A percentile compares a stretch with the other conserved stretches of the same genome.
phyloP scores from a whole-genome alignment of 805 yeast species.

The Metschnikowia gelsemii region DNA sequence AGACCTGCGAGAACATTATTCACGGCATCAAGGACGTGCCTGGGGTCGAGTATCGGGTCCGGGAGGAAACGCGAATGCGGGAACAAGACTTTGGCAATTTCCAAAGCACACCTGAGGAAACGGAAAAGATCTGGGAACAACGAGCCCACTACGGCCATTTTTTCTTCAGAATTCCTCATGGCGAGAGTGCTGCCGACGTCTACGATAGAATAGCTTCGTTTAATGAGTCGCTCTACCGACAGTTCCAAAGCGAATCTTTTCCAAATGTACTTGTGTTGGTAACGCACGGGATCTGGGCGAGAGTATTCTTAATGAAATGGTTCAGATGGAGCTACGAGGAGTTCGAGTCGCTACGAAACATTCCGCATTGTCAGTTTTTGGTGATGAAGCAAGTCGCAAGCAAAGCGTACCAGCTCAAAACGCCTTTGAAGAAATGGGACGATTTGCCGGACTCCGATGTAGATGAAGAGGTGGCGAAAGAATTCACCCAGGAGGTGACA shows the following conservation, averaged over 20 bases:
- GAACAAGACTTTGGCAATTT: constrained; percentile 96
- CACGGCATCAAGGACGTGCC: constrained; percentile 52
- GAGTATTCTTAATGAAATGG: constrained; percentile 94
- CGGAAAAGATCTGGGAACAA: constrained; percentile 81
- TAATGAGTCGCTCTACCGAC: constrained; percentile 82
- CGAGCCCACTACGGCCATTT: constrained; percentile 78
- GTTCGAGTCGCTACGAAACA: constrained; percentile 78
- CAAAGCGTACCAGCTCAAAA: constrained; percentile 55
- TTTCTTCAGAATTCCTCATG: constrained; percentile 87
- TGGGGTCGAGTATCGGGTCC: constrained; percentile 48
- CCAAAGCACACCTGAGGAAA: constrained; percentile 71
- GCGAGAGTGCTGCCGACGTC: constrained; percentile 96
- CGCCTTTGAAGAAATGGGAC: constrained; percentile 71
- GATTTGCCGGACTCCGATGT: constrained; percentile 48
- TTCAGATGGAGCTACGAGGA: constrained; percentile 89
- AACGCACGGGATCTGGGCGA: constrained; percentile 91
- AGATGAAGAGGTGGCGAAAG: constrained; percentile 37
- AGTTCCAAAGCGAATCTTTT: constrained; percentile 65
- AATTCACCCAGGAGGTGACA: constrained; percentile 36
- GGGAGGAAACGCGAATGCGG: constrained; percentile 88
- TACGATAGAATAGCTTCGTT: constrained; percentile 89
- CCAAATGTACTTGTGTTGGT: constrained; percentile 83
- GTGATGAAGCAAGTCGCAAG: constrained; percentile 64
- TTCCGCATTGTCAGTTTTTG: constrained; percentile 81
- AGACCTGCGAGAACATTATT: constrained; percentile 72